Evolutionary conservation across 495 filamentous ascomycete genomes (phyloP).

Genomic region (Geopyxis carbonaria): DNA sequence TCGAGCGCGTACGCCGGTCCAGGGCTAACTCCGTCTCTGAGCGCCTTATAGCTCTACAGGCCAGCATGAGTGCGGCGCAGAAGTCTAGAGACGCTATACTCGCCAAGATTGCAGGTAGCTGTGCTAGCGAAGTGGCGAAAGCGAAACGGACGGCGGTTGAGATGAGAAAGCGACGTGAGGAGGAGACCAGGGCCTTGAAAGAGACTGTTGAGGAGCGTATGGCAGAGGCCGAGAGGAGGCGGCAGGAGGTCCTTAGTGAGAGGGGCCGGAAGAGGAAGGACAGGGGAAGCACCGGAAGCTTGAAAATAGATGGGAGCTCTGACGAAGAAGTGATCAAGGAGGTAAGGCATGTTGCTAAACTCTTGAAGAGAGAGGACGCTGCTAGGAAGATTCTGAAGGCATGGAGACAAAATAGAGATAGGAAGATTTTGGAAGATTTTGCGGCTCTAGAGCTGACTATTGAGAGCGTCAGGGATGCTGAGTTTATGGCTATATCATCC

Average conservation of each 20-base stretch:
- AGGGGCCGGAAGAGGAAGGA: conserved; percentile 17
- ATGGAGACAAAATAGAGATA: conserved; percentile 50
- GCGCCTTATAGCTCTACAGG: conserved; percentile 42
- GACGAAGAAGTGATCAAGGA: conserved; percentile 30
- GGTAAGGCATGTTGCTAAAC: conserved; percentile 46
- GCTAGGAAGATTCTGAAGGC: conserved; percentile 55
- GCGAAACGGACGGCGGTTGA: conserved; percentile 88
- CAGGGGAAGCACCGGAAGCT: conserved; percentile 10
- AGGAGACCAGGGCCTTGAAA: conserved; percentile 54
- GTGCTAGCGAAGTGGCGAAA: conserved; percentile 84
- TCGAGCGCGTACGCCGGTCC: conserved; percentile 90
- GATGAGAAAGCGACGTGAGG: conserved; percentile 76
- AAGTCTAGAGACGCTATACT: conserved; percentile 79
- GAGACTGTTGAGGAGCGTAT: conserved; percentile 19
- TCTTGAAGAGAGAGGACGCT: conserved; percentile 50
- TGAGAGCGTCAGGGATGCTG: conserved; percentile 51
- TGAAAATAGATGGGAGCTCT: conserved; percentile 9
- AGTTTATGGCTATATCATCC: conserved; percentile 65
- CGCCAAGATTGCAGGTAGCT: conserved; percentile 81
- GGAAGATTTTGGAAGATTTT: conserved; percentile 48
- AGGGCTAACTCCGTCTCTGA: conserved; percentile 55
- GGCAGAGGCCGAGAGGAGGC: conserved; percentile 20
- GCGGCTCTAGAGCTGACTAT: conserved; percentile 52
- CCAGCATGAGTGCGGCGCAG: conserved; percentile 71
- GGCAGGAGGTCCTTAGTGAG: conserved; percentile 17